Percentiles rank a stretch among this genome's conserved stretches.
phyloP scores from a whole-genome alignment of 192 early-diverging fungal genomes.

The Radiomyces spectabilis region DNA sequence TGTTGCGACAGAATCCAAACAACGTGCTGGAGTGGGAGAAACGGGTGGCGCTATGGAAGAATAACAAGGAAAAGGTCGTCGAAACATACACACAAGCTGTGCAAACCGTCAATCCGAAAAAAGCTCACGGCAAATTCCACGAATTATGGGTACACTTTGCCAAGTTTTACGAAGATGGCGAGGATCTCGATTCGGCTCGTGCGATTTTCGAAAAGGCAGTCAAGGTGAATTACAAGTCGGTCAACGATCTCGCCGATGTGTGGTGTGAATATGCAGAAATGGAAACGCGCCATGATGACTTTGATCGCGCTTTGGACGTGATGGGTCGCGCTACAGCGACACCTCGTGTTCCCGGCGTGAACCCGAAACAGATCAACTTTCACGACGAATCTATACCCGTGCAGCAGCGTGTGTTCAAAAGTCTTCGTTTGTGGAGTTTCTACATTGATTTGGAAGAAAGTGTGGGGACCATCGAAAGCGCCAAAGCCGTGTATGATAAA shows the following conservation, averaged over 20 bases:
- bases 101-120: slow-evolving; percentile 66
- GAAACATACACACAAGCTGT: slow-evolving; percentile 73
- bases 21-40: slow-evolving; percentile 90
- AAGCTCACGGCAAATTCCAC: slow-evolving; percentile 68
- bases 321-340: slow-evolving; percentile 76
- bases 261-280: slow-evolving; percentile 91
- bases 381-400: slow-evolving; percentile 75
- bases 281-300: slow-evolving; percentile 62
- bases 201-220: slow-evolving; percentile 77
- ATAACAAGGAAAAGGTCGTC: slow-evolving; percentile 51
- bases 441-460: slow-evolving; percentile 94
- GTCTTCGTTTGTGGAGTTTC: slow-evolving; percentile 83
- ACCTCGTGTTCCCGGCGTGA: slow-evolving; percentile 35
- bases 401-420: slow-evolving; percentile 79
- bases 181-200: slow-evolving; percentile 59
- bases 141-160: slow-evolving; percentile 85
- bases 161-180: slow-evolving; percentile 58
- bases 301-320: slow-evolving; percentile 69
- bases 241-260: slow-evolving; percentile 79
- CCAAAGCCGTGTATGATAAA: slow-evolving; percentile 80
- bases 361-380: slow-evolving; percentile 53
- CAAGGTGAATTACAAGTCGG: slow-evolving; percentile 70
- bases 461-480: slow-evolving; percentile 73
- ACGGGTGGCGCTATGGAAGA: slow-evolving; percentile 65
- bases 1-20: slow-evolving; percentile 85